These are phyloP conservation scores for Phlegmacium glaucopus DNA, from an alignment of 768 basidiomycete species.

Conservation along the genomic window DNA sequence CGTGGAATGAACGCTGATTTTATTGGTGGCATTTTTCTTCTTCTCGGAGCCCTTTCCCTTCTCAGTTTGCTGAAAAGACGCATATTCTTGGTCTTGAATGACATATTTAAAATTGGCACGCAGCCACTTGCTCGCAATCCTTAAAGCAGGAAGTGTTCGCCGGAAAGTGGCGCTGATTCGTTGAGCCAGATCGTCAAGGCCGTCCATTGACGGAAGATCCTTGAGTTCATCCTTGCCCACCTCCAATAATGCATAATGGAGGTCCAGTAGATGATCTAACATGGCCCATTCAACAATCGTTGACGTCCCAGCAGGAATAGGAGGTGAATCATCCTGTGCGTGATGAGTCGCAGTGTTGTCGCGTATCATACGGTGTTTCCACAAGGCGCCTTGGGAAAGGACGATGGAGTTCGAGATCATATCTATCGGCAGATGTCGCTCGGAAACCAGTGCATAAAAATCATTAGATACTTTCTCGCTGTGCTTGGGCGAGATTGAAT, in stretches of 20 bases:
- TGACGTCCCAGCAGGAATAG: slow-evolving; percentile 28
- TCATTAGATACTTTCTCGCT: slow-evolving; percentile 47
- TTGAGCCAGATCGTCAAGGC: slow-evolving; percentile 64
- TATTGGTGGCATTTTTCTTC: slow-evolving; percentile 25
- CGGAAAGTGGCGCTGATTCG: slow-evolving; percentile 84
- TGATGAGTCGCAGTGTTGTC: slow-evolving; percentile 30
- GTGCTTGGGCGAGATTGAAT: slow-evolving; percentile 43
- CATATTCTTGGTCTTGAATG: slow-evolving; percentile 39
- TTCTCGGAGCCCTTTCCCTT: slow-evolving; percentile 25
- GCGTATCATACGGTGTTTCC: slow-evolving; percentile 79
- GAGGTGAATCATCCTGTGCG: slow-evolving; percentile 20
- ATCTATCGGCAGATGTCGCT: slow-evolving; percentile 71
- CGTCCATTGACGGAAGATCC: slow-evolving; percentile 52
- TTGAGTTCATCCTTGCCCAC: slow-evolving; percentile 62
- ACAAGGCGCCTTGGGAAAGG: slow-evolving; percentile 76
- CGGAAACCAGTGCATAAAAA: slow-evolving; percentile 59
- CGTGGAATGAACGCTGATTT: slow-evolving; percentile 34
- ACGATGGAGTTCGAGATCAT: slow-evolving; percentile 72
- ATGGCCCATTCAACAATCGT: slow-evolving; percentile 60
- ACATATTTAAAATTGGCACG: slow-evolving; percentile 71
- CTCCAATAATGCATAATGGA: slow-evolving; percentile 61
- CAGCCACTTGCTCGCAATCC: slow-evolving; percentile 90
- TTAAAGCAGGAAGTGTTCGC: slow-evolving; percentile 80
- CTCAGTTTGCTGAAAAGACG: slow-evolving; percentile 29
- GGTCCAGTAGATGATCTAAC: slow-evolving; percentile 60